Evolutionary conservation across 306 rosid species (phyloP).

Genomic region (Abrus pulchellus): DNA sequence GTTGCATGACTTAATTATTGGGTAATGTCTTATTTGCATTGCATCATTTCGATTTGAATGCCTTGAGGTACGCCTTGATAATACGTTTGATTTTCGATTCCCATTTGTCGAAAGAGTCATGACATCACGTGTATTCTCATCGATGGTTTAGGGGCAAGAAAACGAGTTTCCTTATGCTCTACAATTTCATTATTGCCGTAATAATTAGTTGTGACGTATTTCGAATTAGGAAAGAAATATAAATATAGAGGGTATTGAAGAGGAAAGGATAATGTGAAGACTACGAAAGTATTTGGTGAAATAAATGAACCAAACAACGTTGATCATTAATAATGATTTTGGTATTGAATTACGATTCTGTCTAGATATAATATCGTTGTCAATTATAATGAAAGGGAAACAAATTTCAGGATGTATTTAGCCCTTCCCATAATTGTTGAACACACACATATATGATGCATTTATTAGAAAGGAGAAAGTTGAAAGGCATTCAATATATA

Average conservation of each 20-base stretch:
- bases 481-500: conserved; percentile 46
- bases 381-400: conserved; percentile 57
- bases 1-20: neutral
- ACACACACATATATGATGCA: conserved; percentile 43
- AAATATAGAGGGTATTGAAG: neutral
- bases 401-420: conserved; percentile 43
- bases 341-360: conserved; percentile 50
- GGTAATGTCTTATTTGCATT: neutral
- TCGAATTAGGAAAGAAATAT: neutral
- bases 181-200: conserved; percentile 20
- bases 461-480: conserved; percentile 55
- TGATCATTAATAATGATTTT: conserved; percentile 51
- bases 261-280: neutral
- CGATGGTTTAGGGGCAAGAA: neutral
- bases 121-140: conserved; percentile 34
- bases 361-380: conserved; percentile 57
- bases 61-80: neutral
- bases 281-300: conserved; percentile 47
- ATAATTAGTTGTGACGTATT: conserved; percentile 24
- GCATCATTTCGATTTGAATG: conserved; percentile 13
- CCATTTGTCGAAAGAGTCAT: conserved; percentile 7
- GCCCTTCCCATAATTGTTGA: conserved; percentile 47
- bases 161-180: neutral
- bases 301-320: conserved; percentile 56
- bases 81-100: conserved; percentile 26